Conservation (phyloP, 73 alveolate genomes). For the Blepharisma japonicum region DNA sequence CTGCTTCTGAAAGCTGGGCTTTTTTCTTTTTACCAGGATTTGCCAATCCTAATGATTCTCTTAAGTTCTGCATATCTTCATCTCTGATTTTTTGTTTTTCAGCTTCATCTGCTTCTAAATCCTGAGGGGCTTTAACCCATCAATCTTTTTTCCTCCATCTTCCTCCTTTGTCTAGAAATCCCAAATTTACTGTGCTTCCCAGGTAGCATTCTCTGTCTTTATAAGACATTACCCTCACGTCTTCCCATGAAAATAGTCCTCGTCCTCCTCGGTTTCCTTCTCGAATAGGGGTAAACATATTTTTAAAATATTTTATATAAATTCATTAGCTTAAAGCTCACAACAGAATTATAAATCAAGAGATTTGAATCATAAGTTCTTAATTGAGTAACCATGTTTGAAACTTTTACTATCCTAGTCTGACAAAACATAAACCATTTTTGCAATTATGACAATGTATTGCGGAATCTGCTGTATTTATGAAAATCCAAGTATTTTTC, state of each 20-base stretch:
- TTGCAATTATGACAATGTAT: background rate
- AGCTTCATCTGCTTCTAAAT: constrained; percentile 33
- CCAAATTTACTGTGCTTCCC: constrained; percentile 89
- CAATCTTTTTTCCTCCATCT: constrained; percentile 96
- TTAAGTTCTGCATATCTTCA: constrained; percentile 47
- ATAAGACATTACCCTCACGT: constrained; percentile 82
- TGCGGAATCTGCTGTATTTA: background rate
- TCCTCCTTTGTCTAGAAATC: constrained; percentile 96
- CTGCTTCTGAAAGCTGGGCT: constrained; percentile 11
- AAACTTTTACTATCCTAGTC: too few species aligned
- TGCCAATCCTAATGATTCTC: constrained; percentile 50
- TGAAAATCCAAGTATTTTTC: background rate
- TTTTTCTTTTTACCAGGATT: constrained; percentile 44
- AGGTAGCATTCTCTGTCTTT: constrained; percentile 94
- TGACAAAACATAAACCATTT: too few species aligned
- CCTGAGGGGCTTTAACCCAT: constrained; percentile 60
- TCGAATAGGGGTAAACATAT: constrained; percentile 65
- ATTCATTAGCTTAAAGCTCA: too few species aligned
- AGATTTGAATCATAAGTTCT: too few species aligned
- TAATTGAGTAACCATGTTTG: too few species aligned
- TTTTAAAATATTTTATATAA: background rate
- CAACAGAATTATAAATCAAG: too few species aligned
- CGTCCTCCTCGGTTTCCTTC: constrained; percentile 98
- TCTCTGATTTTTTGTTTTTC: constrained; percentile 38
- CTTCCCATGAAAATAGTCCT: constrained; percentile 96